Conservation (phyloP, 2,329 filamentous ascomycete genomes). For the Colletotrichum sidae region DNA sequence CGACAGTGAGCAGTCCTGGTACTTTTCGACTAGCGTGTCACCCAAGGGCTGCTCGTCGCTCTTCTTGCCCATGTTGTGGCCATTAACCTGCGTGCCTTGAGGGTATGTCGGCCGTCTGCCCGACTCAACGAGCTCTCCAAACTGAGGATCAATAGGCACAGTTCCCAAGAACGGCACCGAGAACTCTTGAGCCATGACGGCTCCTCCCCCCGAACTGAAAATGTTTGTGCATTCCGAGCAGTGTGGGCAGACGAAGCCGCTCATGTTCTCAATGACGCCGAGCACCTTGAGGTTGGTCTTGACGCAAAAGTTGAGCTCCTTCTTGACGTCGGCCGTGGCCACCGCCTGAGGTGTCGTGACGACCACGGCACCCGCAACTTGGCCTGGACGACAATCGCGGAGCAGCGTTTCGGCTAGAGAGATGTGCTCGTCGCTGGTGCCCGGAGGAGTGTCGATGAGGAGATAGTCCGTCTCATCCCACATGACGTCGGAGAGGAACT, state of each 20-base stretch:
- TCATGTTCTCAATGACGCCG: slow-evolving; percentile 98
- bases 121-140: slow-evolving; percentile 88
- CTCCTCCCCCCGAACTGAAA: slow-evolving; percentile 90
- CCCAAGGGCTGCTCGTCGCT: slow-evolving; percentile 38
- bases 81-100: slow-evolving; percentile 72
- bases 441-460: slow-evolving; percentile 94
- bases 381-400: slow-evolving; percentile 69
- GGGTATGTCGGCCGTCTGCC: slow-evolving; percentile 74
- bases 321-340: slow-evolving; percentile 91
- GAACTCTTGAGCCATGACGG: slow-evolving; percentile 90
- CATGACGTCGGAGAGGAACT: slow-evolving; percentile 91
- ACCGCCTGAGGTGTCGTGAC: slow-evolving; percentile 98
- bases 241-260: slow-evolving; percentile 85
- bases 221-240: slow-evolving; percentile 91
- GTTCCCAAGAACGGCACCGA: slow-evolving; percentile 84
- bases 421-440: slow-evolving; percentile 97
- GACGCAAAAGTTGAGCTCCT: slow-evolving; percentile 91
- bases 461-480: slow-evolving; percentile 93
- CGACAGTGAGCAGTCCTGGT: slow-evolving; percentile 76
- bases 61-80: slow-evolving; percentile 60
- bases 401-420: slow-evolving; percentile 89
- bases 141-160: slow-evolving; percentile 93
- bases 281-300: slow-evolving; percentile 85
- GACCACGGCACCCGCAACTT: slow-evolving; percentile 88
- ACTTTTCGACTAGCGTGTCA: slow-evolving; percentile 74